These are phyloP conservation scores for Mycosarcoma mackinlayi DNA, from an alignment of 1,284 basidiomycete species.

Conservation along the genomic window DNA sequence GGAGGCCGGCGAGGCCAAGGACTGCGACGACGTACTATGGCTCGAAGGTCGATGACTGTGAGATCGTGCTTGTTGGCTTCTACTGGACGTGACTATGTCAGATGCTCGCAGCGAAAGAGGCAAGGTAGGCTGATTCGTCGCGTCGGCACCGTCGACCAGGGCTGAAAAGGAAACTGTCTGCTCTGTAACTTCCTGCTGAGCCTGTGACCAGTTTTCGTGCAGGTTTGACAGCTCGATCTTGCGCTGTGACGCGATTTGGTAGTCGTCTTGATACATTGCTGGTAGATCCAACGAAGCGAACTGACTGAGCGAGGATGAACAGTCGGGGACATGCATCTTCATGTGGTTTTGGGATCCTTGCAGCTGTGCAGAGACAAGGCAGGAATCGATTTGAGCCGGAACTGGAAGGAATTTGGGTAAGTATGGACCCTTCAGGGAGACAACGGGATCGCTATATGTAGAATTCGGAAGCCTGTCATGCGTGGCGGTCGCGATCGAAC, in stretches of 20 bases:
- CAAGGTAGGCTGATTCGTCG: background rate
- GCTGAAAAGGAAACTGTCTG: too few relatives aligned
- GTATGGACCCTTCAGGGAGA: too few relatives aligned
- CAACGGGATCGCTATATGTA: too few relatives aligned
- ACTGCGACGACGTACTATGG: background rate
- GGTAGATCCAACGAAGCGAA: too few relatives aligned
- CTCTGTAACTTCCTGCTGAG: too few relatives aligned
- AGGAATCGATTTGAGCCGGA: too few relatives aligned
- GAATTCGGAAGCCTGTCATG: too few relatives aligned
- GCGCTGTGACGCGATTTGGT: background rate
- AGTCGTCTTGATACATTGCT: background rate
- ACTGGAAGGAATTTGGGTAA: too few relatives aligned
- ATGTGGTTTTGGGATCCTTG: background rate
- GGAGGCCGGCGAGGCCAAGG: background rate
- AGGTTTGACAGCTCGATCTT: too few relatives aligned
- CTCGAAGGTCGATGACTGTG: background rate
- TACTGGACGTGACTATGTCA: background rate
- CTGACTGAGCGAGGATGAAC: background rate
- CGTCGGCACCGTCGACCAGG: background rate
- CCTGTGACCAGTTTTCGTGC: too few relatives aligned
- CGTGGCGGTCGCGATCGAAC: too few relatives aligned
- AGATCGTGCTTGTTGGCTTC: too few relatives aligned
- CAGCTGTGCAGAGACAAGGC: background rate
- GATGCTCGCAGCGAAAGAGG: constrained; percentile 3
- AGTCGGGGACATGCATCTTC: background rate